Base-by-base conservation (phyloP, 2,329 filamentous ascomycete genomes). In the Alternaria arborescens region DNA sequence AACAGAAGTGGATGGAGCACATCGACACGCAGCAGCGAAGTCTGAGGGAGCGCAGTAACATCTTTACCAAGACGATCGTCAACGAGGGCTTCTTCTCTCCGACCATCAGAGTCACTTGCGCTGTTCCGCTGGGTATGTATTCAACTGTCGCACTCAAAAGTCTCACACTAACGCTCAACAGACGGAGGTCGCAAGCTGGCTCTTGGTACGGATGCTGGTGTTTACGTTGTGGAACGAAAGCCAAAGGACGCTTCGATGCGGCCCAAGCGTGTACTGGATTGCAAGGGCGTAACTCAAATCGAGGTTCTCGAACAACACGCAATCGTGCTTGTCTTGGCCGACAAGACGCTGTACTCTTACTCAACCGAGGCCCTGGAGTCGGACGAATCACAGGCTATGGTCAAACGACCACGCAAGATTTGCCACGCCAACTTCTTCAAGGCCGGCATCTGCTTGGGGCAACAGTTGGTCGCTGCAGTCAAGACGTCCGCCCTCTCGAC, bases 391-490 rank as follows among this genome's bases (percentile, higher is more conserved):
- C 85, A 87, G 61, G 87, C 92, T 34, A 83, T 94, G 57, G 88
- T 88, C 16, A 97, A 95, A 78, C 88, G 93, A 42, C 93, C 93
- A 8, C 94, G 95, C 83, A 97, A 97, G 84, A 98, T 99, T 66
- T 97, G 92, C 71, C 94, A 97, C 80, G 96, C 94, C 79, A 97
- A 94, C 79, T 99, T 98, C 83, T 99, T 99, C 88, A 97, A 96
- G 81, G 91, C 93, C 18, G 95, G 95, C 40, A 96, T 97, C 72
- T 98, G 95, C 76, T 86, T 97, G 61, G 94, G 95, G 34, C 88
- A 95, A 64, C 95, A 98, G 76, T 85, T 99, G 55, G 95, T 99
- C 30, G 98, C 94, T 81, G 96, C 93, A 70, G 95, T 98, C 73
- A 98, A 97, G 83, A 97, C 93, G 41, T 94, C 91, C 18, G 92